phyloP scores from a whole-genome alignment of 345 rosid species.

The Melaleuca quinquenervia region DNA sequence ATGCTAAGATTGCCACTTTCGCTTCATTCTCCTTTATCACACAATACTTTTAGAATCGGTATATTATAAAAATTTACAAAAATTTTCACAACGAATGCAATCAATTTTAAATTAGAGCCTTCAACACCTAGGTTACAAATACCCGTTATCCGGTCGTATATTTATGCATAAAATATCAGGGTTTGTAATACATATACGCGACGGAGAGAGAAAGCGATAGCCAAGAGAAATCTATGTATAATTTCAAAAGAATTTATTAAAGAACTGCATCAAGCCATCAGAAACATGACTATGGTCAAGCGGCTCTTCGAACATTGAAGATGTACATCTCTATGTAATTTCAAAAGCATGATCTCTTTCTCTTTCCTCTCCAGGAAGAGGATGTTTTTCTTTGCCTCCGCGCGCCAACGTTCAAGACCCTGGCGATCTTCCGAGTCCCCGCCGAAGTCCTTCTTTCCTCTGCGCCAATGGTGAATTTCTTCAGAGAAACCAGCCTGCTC shows the following conservation, averaged over 20 bases:
- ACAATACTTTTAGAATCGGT: accelerated
- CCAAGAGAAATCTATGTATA: accelerated
- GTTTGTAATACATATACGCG: background rate
- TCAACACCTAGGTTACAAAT: background rate
- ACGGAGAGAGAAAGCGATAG: background rate
- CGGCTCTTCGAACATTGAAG: background rate
- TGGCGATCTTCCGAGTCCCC: background rate
- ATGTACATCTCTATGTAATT: background rate
- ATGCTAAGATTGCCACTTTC: too few relatives aligned
- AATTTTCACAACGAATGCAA: accelerated
- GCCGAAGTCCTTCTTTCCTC: background rate
- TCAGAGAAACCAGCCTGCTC: background rate
- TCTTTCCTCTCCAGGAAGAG: background rate
- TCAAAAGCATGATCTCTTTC: background rate
- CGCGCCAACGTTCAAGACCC: background rate
- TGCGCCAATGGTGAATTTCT: background rate
- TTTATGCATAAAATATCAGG: background rate
- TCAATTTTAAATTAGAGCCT: background rate
- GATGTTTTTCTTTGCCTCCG: background rate
- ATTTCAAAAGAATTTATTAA: background rate
- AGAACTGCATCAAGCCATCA: background rate
- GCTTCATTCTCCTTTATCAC: too few relatives aligned
- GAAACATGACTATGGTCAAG: background rate
- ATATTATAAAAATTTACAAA: background rate
- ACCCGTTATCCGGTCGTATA: background rate